phyloP scores from a whole-genome alignment of 2,329 filamentous ascomycete genomes.

The Endothia cerciana region DNA sequence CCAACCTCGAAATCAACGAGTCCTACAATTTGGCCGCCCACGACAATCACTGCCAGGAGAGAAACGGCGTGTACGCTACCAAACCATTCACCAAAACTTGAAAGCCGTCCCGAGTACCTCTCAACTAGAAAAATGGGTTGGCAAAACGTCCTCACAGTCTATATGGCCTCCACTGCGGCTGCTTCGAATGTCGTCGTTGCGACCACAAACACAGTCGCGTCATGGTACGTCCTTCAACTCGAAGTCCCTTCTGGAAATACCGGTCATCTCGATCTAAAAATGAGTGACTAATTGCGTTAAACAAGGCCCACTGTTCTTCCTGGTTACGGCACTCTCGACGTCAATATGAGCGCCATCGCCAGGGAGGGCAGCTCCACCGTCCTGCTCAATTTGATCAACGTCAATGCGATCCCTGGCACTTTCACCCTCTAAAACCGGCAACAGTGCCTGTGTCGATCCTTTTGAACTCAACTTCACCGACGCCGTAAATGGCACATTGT shows the following conservation, averaged over 20 bases:
- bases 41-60: not conserved
- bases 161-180: not conserved
- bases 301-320: not conserved
- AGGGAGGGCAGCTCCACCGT: not conserved
- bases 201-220: not conserved
- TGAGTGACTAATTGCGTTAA: not conserved
- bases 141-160: not conserved
- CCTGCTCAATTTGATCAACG: conserved; percentile 3
- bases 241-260: not conserved
- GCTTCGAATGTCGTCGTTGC: not conserved
- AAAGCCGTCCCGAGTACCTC: not conserved
- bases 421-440: not conserved
- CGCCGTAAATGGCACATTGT: conserved; percentile 5
- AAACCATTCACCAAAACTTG: not conserved
- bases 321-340: not conserved
- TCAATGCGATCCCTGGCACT: not conserved
- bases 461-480: not conserved
- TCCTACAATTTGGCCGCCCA: not conserved
- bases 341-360: conserved; percentile 8
- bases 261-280: not conserved
- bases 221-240: not conserved
- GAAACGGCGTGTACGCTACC: no score
- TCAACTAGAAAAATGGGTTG: not conserved
- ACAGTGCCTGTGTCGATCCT: not conserved
- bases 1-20: not conserved